phyloP scores from a whole-genome alignment of 345 rosid genomes.

The Reutealis trisperma region DNA sequence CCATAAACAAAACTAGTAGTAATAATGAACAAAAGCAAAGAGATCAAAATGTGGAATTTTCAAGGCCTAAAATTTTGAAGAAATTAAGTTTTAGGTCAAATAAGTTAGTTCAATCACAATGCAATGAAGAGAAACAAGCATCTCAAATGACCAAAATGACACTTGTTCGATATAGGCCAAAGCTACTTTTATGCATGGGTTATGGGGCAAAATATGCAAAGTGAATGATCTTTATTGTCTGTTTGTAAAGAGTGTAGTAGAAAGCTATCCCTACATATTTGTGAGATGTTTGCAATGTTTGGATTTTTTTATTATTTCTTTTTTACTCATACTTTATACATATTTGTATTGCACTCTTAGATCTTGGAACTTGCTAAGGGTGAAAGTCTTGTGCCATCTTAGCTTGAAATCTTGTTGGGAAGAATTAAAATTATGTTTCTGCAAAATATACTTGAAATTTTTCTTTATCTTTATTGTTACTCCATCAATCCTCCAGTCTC shows the following conservation, averaged over 20 bases:
- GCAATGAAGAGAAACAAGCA: slow-evolving; percentile 27
- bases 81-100: slow-evolving; percentile 33
- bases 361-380: background rate
- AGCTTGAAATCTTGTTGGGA: background rate
- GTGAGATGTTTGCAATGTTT: background rate
- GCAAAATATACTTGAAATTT: background rate
- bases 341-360: background rate
- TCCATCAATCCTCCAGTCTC: too few species aligned
- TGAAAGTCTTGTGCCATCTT: background rate
- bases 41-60: slow-evolving; percentile 19
- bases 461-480: too few species aligned
- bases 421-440: background rate
- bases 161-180: slow-evolving; percentile 32
- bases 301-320: background rate
- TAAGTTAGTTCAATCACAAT: slow-evolving; percentile 1
- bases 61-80: slow-evolving; percentile 22
- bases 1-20: slow-evolving; percentile 8
- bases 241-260: background rate
- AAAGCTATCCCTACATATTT: background rate
- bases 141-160: slow-evolving; percentile 26
- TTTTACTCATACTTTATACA: background rate
- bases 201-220: slow-evolving; percentile 17
- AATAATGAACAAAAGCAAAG: slow-evolving; percentile 19
- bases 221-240: background rate
- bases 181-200: slow-evolving; percentile 50